Evolutionary conservation across 768 basidiomycete genomes (phyloP), one percentile per base, ranked within the genome.

Genomic region (Naganishia randhawae): DNA sequence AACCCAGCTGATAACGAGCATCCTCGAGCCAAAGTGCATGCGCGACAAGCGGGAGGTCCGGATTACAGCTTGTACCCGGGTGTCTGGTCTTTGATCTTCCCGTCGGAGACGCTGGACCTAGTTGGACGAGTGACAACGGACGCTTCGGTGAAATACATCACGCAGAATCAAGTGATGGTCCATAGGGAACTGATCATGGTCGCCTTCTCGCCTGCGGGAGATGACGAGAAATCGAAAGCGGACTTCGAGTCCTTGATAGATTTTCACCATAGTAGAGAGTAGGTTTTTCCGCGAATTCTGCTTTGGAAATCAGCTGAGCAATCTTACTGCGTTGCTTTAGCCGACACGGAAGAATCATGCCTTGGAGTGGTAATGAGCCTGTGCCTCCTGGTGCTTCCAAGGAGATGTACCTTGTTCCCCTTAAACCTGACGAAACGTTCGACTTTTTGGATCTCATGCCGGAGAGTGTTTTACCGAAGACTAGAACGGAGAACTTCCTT

Each of bases 401-500:
- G 66, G 78, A 79, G 63, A 37, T 76, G 27, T 79, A 79, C 55
- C 45, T 78, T 22, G 74, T 79, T 31, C 78, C 78, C 27, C 66
- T 79, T 0, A 67, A 71, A 13, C 74, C 78, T 0, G 33, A 33
- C 25, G 76, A 78, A 39, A 67, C 71, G 5, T 75, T 73, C 19
- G 76, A 77, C 14, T 73, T 78, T 63, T 71, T 76, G 13, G 75
- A 76, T 41, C 69, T 78, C 14, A 73, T 79, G 51, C 76, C 77
- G 52, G 74, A 75, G 0, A 73, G 70, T 57, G 62, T 45, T n/a
- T 32, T 79, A 10, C 75, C 77, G n/a, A 35, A 39, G 10, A 3
- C 13, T 1, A 35, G 57, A 41, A 61, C 57, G 4, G 37, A 61
- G 37, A 61, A 42, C 7, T n/a, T 61, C n/a, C 57, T 61, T 16